phyloP scores from a whole-genome alignment of 106 monocot genomes.

The Dioscorea dumetorum region DNA sequence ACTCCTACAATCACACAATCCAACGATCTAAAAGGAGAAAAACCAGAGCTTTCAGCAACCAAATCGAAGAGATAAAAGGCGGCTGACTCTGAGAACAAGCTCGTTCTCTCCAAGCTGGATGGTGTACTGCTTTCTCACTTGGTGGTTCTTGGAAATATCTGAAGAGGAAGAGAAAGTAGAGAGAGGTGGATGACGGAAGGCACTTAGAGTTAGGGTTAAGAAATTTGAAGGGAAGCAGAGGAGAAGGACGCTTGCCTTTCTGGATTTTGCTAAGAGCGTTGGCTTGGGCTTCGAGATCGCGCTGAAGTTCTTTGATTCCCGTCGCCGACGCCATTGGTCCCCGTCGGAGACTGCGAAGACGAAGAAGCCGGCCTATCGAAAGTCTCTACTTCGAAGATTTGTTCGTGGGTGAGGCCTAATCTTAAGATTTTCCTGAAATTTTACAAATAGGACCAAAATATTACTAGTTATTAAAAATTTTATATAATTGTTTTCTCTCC shows the following conservation, averaged over 20 bases:
- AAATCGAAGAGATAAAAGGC: neutral
- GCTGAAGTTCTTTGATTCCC: conserved; percentile 52
- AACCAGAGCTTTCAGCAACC: too few species aligned
- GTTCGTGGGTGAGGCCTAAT: too few species aligned
- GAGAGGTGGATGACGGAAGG: too few species aligned
- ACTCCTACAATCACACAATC: conserved; percentile 29
- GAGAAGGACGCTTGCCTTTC: conserved; percentile 35
- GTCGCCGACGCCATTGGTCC: conserved; percentile 27
- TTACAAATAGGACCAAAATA: too few species aligned
- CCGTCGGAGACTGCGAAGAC: too few species aligned
- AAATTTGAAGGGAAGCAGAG: too few species aligned
- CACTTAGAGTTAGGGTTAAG: neutral
- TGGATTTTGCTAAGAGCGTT: conserved; percentile 78
- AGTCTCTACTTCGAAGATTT: too few species aligned
- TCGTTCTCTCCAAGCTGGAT: conserved; percentile 98
- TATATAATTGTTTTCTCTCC: too few species aligned
- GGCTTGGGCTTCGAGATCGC: conserved; percentile 67
- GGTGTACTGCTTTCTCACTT: conserved; percentile 95
- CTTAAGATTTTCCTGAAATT: too few species aligned
- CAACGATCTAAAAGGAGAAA: neutral
- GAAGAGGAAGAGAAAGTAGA: neutral
- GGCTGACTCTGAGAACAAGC: conserved; percentile 71
- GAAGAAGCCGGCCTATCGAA: too few species aligned
- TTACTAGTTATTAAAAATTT: too few species aligned
- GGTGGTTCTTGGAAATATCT: conserved; percentile 91